Evolutionary conservation across 257 asterid species (phyloP), one percentile per base, ranked within the genome.

Genomic region (Craterostigma plantagineum): DNA sequence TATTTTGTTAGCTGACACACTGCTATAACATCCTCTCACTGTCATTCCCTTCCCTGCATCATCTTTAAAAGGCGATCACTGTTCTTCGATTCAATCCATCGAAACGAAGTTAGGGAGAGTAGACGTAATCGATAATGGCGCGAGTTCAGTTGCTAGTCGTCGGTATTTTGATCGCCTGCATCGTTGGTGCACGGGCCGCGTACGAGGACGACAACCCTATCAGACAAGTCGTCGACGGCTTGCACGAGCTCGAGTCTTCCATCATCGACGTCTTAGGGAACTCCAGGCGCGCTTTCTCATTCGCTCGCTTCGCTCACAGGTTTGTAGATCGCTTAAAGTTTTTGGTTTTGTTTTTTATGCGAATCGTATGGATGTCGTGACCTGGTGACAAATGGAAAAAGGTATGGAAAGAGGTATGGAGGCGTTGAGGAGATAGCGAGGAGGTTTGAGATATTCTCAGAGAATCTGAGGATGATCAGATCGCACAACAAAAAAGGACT

Each of bases 231-330:
- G 92, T 79, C 45, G 92, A 73, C 49, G 75, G 76, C 10, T 34
- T 77, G 9, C 79, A 60, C 47, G 81, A 83, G 46, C 67, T 83
- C 36, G 81, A 90, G 70, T 38, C 58, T 14, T 61, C 77, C 7
- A 62, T 90, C 36, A 51, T 66, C 48, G 62, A 54, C 45, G 59
- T 67, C 48, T 53, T 77, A 37, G 98, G 98, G 18, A 50, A 71
- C 64, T 61, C 84, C 53, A 70, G 68, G 0, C 91, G 60, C 48
- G 98, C 90, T 45, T 58, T 74, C 46, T 60, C 83, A 61, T 90
- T 90, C 50, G 91, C 75, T 37, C 93, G 91, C 50, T 90, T 82
- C 53, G 93, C 90, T 60, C 77, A 59, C 51, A 72, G 82, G 98
- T 43, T 87, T 2, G 12, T 13, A 43, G 17, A 8, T 2, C n/a